These are phyloP conservation scores for Puccinia sorghi DNA, from an alignment of 1,284 basidiomycete species.

Conservation along the genomic window DNA sequence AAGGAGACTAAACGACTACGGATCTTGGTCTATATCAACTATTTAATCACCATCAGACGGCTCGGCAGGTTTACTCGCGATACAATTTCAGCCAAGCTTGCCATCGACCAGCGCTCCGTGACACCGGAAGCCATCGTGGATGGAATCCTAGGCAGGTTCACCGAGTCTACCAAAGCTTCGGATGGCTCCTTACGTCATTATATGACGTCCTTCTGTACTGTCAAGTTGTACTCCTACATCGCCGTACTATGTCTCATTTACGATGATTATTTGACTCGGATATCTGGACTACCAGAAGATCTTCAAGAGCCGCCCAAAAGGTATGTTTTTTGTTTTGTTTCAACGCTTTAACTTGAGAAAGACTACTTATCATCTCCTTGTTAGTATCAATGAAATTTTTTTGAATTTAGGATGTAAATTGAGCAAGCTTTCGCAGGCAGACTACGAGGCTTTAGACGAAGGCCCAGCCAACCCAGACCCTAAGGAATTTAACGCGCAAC, in stretches of 20 bases:
- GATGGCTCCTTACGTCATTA: background rate
- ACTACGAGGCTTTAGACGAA: slow-evolving; percentile 9
- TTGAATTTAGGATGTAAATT: slow-evolving; percentile 16
- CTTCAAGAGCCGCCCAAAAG: slow-evolving; percentile 10
- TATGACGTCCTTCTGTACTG: slow-evolving; percentile 8
- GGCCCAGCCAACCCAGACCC: background rate
- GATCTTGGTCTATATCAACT: slow-evolving; percentile 41
- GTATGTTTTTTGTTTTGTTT: background rate
- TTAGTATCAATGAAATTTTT: slow-evolving; percentile 31
- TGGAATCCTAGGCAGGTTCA: slow-evolving; percentile 23
- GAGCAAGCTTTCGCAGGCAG: background rate
- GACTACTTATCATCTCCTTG: background rate
- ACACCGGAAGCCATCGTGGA: slow-evolving; percentile 31
- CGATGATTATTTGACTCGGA: slow-evolving; percentile 17
- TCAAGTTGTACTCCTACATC: slow-evolving; percentile 32
- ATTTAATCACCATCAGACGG: slow-evolving; percentile 1
- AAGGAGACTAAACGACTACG: slow-evolving; percentile 20
- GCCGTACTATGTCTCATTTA: slow-evolving; percentile 37
- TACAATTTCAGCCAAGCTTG: background rate
- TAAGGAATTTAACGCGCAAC: slow-evolving; percentile 2
- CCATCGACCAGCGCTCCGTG: background rate
- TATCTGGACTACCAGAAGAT: slow-evolving; percentile 23
- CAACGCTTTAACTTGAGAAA: background rate
- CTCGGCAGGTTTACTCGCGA: background rate
- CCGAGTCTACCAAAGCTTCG: slow-evolving; percentile 1